These are phyloP conservation scores for Ceratobasidium theobromae DNA, from an alignment of 1,284 basidiomycete genomes.

Conservation along the genomic window DNA sequence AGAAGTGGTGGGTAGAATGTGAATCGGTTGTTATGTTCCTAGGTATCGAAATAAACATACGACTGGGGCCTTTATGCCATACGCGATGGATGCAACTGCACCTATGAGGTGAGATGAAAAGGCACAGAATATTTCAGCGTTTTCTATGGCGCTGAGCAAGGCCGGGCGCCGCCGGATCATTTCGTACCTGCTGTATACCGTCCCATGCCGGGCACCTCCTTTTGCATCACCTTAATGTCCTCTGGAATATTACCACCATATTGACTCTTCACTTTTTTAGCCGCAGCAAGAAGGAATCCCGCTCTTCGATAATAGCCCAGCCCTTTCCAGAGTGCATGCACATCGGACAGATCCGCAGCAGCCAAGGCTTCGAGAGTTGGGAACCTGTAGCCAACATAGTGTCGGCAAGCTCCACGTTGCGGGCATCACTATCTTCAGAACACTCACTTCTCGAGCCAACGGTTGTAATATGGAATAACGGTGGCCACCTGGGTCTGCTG, in stretches of 20 bases:
- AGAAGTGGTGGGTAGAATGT: not conserved
- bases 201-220: conserved; percentile 85
- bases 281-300: conserved; percentile 72
- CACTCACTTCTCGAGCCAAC: conserved; percentile 75
- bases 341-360: conserved; percentile 73
- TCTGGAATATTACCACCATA: conserved; percentile 73
- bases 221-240: conserved; percentile 79
- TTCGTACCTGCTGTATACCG: conserved; percentile 68
- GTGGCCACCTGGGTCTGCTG: conserved; percentile 94
- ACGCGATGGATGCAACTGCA: conserved; percentile 88
- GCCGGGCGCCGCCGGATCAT: not conserved
- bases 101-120: conserved; percentile 51
- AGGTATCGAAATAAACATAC: conserved; percentile 51
- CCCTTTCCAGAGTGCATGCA: conserved; percentile 87
- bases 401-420: not conserved
- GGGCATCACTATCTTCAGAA: not conserved
- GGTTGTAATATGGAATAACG: conserved; percentile 85
- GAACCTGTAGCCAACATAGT: conserved; percentile 55
- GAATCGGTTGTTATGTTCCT: not conserved
- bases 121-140: not conserved
- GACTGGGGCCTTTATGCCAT: conserved; percentile 79
- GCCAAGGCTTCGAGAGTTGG: conserved; percentile 81
- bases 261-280: conserved; percentile 71
- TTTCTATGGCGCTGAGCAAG: conserved; percentile 37
- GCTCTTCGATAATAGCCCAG: conserved; percentile 92